Percentiles rank a stretch among this genome's conserved stretches.
Conservation (phyloP, 768 basidiomycete genomes). For the Suillus cothurnatus region DNA sequence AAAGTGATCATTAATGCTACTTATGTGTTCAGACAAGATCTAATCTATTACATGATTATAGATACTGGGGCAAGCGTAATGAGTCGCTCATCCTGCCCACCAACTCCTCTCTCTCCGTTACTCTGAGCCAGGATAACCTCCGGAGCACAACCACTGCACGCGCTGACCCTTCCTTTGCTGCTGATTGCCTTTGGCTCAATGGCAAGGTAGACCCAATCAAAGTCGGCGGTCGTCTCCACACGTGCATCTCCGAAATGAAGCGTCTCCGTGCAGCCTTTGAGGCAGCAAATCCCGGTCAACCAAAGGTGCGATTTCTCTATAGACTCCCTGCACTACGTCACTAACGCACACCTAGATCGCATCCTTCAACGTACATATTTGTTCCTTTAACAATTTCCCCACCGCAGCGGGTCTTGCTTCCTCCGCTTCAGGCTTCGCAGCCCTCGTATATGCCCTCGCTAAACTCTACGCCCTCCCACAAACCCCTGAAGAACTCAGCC, state of each 20-base stretch:
- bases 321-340: slow-evolving; percentile 11
- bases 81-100: slow-evolving; percentile 94
- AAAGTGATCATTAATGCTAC: slow-evolving; percentile 57
- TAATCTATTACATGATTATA: slow-evolving; percentile 33
- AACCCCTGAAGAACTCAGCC: slow-evolving; percentile 79
- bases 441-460: slow-evolving; percentile 87
- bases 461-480: slow-evolving; percentile 82
- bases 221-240: slow-evolving; percentile 70
- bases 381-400: slow-evolving; percentile 98
- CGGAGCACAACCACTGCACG: slow-evolving; percentile 92
- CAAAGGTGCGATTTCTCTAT: slow-evolving; percentile 53
- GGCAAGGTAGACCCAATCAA: slow-evolving; percentile 91
- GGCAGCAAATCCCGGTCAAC: slow-evolving; percentile 59
- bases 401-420: slow-evolving; percentile 98
- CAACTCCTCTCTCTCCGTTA: slow-evolving; percentile 97
- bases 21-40: not conserved
- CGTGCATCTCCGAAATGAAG: slow-evolving; percentile 89
- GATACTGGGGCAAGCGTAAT: slow-evolving; percentile 99
- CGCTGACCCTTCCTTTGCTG: slow-evolving; percentile 69
- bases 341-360: slow-evolving; percentile 53
- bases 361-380: slow-evolving; percentile 77
- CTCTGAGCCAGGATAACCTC: slow-evolving; percentile 94
- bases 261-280: slow-evolving; percentile 75
- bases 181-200: slow-evolving; percentile 93
- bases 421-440: slow-evolving; percentile 96